Evolutionary conservation across 2,329 filamentous ascomycete genomes (phyloP).

Genomic region (Massarina eburnea): DNA sequence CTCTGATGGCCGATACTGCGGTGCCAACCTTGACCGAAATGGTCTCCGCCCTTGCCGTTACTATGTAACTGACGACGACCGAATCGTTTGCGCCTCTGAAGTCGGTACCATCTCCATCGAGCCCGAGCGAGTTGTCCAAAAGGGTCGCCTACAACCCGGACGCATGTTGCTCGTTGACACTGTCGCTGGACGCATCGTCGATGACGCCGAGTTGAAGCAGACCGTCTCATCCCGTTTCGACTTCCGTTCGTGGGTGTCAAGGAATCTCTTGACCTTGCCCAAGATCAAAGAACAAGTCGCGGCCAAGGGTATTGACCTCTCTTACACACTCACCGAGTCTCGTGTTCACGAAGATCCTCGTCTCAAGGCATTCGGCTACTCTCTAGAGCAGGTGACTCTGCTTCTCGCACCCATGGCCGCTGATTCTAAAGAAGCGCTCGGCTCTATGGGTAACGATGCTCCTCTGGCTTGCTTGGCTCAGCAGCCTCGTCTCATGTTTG

Average conservation of each 20-base stretch:
- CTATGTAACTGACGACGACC: constrained; percentile 95
- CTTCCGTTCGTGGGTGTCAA: constrained; percentile 85
- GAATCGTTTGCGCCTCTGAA: constrained; percentile 95
- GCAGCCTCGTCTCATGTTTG: constrained; percentile 84
- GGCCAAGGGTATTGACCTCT: constrained; percentile 63
- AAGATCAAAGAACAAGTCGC: constrained; percentile 66
- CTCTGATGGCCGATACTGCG: constrained; percentile 93
- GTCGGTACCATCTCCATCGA: constrained; percentile 92
- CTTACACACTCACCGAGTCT: constrained; percentile 65
- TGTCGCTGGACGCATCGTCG: constrained; percentile 85
- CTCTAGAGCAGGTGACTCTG: constrained; percentile 90
- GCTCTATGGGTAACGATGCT: constrained; percentile 97
- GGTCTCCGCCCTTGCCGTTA: constrained; percentile 93
- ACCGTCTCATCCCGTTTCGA: constrained; percentile 84
- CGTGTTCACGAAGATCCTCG: constrained; percentile 82
- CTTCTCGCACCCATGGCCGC: constrained; percentile 93
- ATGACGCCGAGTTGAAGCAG: constrained; percentile 87
- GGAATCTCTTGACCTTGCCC: constrained; percentile 80
- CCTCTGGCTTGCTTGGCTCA: constrained; percentile 89
- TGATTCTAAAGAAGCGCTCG: constrained; percentile 94
- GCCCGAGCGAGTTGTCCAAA: constrained; percentile 85
- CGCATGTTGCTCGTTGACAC: constrained; percentile 97
- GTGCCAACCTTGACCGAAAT: constrained; percentile 94
- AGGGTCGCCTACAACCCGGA: constrained; percentile 89
- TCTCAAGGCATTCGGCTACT: constrained; percentile 87